Evolutionary conservation across 441 rosid species (phyloP).

Genomic region (Arabidopsis hybrid): DNA sequence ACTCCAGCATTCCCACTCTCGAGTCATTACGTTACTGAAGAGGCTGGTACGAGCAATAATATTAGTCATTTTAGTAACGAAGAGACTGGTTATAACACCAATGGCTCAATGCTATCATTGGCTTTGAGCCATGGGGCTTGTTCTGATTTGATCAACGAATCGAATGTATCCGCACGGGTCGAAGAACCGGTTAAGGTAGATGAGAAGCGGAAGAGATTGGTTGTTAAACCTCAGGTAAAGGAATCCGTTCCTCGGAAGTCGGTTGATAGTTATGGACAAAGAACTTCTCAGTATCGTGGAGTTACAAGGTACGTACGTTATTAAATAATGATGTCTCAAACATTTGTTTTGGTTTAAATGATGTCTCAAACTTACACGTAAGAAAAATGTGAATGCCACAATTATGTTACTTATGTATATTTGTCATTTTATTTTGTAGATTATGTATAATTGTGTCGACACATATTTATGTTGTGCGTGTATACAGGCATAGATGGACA

Average conservation of each 20-base stretch:
- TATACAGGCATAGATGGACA: slow-evolving; percentile 73
- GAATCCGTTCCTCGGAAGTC: slow-evolving; percentile 67
- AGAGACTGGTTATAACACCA: slow-evolving; percentile 34
- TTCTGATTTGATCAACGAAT: slow-evolving; percentile 36
- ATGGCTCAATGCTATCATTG: slow-evolving; percentile 58
- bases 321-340: slow-evolving; percentile 4
- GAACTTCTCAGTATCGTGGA: slow-evolving; percentile 79
- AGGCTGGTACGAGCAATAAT: slow-evolving; percentile 44
- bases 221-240: slow-evolving; percentile 44
- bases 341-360: too few relatives aligned
- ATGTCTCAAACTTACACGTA: slow-evolving; percentile 15
- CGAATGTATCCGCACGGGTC: slow-evolving; percentile 35
- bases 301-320: slow-evolving; percentile 58
- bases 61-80: slow-evolving; percentile 23
- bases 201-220: slow-evolving; percentile 47
- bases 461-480: background rate
- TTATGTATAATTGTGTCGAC: background rate
- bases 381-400: background rate
- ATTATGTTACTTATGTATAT: background rate
- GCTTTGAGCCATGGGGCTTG: slow-evolving; percentile 58
- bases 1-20: slow-evolving; percentile 45
- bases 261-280: slow-evolving; percentile 61
- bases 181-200: slow-evolving; percentile 47
- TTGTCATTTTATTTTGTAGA: background rate
- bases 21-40: slow-evolving; percentile 17